Conservation (phyloP, 345 rosid genomes). For the Laguncularia racemosa region DNA sequence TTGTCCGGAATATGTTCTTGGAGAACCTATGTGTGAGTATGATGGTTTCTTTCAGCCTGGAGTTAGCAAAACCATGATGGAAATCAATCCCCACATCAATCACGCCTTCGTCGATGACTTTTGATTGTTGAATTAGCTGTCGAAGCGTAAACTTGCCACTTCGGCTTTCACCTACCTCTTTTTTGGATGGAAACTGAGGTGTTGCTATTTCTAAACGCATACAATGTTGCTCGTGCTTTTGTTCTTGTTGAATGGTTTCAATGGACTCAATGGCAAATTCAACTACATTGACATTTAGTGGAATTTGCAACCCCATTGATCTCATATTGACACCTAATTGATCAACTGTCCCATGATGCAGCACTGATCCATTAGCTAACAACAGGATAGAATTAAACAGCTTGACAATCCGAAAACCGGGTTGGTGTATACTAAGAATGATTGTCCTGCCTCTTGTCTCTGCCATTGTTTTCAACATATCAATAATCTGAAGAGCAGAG, state of each 20-base stretch:
- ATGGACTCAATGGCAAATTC: constrained; percentile 86
- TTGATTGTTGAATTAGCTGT: constrained; percentile 81
- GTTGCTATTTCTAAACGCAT: constrained; percentile 8
- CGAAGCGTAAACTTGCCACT: constrained; percentile 63
- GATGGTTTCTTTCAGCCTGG: constrained; percentile 56
- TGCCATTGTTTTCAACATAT: constrained; percentile 87
- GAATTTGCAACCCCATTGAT: constrained; percentile 53
- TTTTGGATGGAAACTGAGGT: constrained; percentile 22
- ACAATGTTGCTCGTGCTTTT: constrained; percentile 5
- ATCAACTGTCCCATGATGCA: constrained; percentile 76
- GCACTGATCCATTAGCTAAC: constrained; percentile 67
- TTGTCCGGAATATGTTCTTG: constrained; percentile 79
- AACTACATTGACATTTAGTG: constrained; percentile 56
- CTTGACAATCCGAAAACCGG: constrained; percentile 88
- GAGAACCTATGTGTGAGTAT: constrained; percentile 85
- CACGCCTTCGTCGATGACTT: constrained; percentile 50
- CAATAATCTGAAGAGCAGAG: constrained; percentile 74
- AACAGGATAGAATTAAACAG: constrained; percentile 64
- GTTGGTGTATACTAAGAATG: constrained; percentile 81
- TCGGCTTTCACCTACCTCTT: constrained; percentile 32
- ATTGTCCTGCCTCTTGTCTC: constrained; percentile 72
- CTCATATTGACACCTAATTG: constrained; percentile 45
- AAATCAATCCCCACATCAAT: constrained; percentile 28
- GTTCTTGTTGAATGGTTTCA: constrained; percentile 36
- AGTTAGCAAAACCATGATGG: constrained; percentile 50